Evolutionary conservation across 2,329 filamentous ascomycete species (phyloP).

Genomic region (Colletotrichum agaves): DNA sequence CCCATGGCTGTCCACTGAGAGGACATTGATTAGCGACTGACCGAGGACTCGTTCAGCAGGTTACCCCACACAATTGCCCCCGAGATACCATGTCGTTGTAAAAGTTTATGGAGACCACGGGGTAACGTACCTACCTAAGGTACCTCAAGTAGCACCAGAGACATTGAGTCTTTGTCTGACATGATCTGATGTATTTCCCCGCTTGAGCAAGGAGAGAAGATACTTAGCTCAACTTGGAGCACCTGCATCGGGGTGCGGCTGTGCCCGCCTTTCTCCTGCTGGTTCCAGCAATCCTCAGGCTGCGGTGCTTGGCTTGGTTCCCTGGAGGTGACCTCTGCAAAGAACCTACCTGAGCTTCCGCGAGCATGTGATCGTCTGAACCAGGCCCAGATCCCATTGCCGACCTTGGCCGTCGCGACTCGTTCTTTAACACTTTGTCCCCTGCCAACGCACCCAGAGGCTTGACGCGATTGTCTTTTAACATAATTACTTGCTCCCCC

Average conservation of each 20-base stretch:
- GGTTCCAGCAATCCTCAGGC: not conserved
- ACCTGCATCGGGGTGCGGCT: constrained; percentile 14
- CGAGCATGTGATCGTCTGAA: constrained; percentile 35
- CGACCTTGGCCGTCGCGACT: constrained; percentile 36
- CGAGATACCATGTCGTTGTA: not conserved
- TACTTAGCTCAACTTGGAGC: not conserved
- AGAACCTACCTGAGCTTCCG: not conserved
- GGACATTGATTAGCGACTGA: not conserved
- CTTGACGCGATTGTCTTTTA: constrained; percentile 27
- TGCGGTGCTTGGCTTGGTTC: no score
- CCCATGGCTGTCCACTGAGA: not conserved
- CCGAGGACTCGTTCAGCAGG: constrained; percentile 6
- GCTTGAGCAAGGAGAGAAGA: not conserved
- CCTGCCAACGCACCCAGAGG: constrained; percentile 6
- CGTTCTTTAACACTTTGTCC: constrained; percentile 30
- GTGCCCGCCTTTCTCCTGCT: not conserved
- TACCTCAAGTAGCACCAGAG: not conserved
- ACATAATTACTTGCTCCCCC: constrained; percentile 19
- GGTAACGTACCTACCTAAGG: not conserved
- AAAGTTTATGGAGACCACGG: not conserved
- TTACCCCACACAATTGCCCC: constrained; percentile 3
- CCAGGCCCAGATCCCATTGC: constrained; percentile 17
- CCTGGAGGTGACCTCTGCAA: no score
- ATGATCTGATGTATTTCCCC: not conserved
- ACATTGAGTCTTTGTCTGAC: not conserved